Conservation (phyloP, 352 stramenopile genomes). For the Phytophthora pinifolia region DNA sequence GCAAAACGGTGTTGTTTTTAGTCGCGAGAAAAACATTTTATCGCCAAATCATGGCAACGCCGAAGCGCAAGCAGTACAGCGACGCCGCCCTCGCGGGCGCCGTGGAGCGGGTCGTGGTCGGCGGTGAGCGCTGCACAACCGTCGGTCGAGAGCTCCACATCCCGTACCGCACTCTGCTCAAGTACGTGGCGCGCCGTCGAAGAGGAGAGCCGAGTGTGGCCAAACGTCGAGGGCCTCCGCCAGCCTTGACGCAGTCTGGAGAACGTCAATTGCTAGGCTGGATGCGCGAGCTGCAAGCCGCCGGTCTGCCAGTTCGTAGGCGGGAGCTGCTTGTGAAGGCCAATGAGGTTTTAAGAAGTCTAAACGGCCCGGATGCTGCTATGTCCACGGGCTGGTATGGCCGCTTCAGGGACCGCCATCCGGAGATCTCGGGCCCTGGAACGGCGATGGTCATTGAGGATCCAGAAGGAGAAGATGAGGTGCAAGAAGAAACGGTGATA, state of each 20-base stretch:
- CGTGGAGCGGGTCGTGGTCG: conserved; percentile 20
- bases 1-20: too few relatives aligned
- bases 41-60: too few relatives aligned
- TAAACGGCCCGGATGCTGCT: conserved; percentile 3
- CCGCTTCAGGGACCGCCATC: conserved; percentile 18
- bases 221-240: conserved; percentile 11
- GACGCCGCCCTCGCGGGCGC: conserved; percentile 9
- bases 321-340: conserved; percentile 21
- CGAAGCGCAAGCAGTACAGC: conserved; percentile 19
- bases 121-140: conserved; percentile 10
- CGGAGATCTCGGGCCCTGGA: conserved; percentile 19
- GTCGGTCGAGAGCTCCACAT: conserved; percentile 16
- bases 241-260: conserved; percentile 8
- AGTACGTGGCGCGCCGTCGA: conserved; percentile 17
- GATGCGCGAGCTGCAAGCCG: conserved; percentile 16
- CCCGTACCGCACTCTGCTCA: conserved; percentile 22
- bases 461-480: background rate
- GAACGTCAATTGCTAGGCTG: conserved; percentile 17
- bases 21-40: too few relatives aligned
- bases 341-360: conserved; percentile 13
- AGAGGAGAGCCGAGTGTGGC: conserved; percentile 7
- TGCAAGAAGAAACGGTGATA: background rate
- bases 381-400: conserved; percentile 23
- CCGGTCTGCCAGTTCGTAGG: conserved; percentile 12
- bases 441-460: conserved; percentile 3